Evolutionary conservation across 164 flowering plant genomes (phyloP).

Genomic region (Platanus orientalis): DNA sequence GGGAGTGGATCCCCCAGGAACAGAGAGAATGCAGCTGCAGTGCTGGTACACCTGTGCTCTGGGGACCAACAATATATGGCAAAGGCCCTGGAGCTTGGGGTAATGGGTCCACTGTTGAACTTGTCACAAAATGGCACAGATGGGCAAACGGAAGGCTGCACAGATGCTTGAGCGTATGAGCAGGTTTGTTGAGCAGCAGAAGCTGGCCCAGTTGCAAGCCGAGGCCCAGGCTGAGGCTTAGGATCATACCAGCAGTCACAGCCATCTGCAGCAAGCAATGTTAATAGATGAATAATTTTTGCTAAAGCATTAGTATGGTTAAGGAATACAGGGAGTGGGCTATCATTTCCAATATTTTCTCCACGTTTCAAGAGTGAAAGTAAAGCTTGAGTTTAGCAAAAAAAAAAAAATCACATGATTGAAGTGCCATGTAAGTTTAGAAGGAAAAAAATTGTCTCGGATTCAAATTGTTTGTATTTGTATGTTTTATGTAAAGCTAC

Average conservation of each 20-base stretch:
- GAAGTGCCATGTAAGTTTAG: too few relatives aligned
- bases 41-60: slow-evolving; percentile 68
- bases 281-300: slow-evolving; percentile 29
- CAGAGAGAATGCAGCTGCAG: slow-evolving; percentile 92
- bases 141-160: slow-evolving; percentile 75
- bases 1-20: slow-evolving; percentile 84
- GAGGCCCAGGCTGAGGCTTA: slow-evolving; percentile 23
- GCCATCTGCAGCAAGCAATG: slow-evolving; percentile 21
- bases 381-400: too few relatives aligned
- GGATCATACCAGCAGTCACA: slow-evolving; percentile 20
- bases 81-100: slow-evolving; percentile 63
- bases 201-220: slow-evolving; percentile 41
- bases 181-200: slow-evolving; percentile 60
- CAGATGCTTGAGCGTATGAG: slow-evolving; percentile 69
- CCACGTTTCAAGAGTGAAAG: too few relatives aligned
- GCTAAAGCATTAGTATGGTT: too few relatives aligned
- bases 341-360: too few relatives aligned
- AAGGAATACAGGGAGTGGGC: too few relatives aligned
- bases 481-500: too few relatives aligned
- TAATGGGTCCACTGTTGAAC: slow-evolving; percentile 49
- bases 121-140: slow-evolving; percentile 81
- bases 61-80: slow-evolving; percentile 60
- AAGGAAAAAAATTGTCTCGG: too few relatives aligned
- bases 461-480: too few relatives aligned
- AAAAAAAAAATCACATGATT: too few relatives aligned